phyloP scores from a whole-genome alignment of 2,329 filamentous ascomycete genomes.

The Fusarium praegraminearum region DNA sequence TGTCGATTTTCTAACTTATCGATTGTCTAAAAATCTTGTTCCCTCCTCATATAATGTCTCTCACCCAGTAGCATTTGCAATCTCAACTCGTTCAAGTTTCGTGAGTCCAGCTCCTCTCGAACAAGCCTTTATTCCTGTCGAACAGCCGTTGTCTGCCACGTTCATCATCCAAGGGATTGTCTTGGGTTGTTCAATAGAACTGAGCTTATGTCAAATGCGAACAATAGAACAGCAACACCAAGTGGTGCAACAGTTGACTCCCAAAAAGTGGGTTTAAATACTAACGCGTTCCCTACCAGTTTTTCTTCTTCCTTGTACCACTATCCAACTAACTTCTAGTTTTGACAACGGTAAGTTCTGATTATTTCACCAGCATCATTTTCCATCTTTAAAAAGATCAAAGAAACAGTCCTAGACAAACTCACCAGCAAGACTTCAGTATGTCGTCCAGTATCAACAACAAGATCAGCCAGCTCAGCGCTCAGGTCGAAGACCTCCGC shows the following conservation, averaged over 20 bases:
- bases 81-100: too few species aligned
- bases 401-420: not conserved
- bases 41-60: too few species aligned
- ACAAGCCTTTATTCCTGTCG: too few species aligned
- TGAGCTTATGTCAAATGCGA: not conserved
- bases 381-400: not conserved
- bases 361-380: too few species aligned
- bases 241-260: not conserved
- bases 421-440: not conserved
- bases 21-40: too few species aligned
- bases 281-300: fast-evolving
- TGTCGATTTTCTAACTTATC: too few species aligned
- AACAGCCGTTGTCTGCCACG: too few species aligned
- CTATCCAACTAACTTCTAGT: not conserved
- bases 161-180: not conserved
- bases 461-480: not conserved
- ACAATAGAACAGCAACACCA: not conserved
- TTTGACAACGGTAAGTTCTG: not conserved
- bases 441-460: not conserved
- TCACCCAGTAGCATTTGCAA: too few species aligned
- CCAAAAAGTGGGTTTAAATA: not conserved
- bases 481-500: not conserved
- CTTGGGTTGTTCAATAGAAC: not conserved
- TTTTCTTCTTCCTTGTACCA: not conserved
- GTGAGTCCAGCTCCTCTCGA: too few species aligned